Percentiles rank a stretch among this genome's conserved stretches.
Conservation (phyloP, 768 basidiomycete genomes). For the Antrodiella citrinella region DNA sequence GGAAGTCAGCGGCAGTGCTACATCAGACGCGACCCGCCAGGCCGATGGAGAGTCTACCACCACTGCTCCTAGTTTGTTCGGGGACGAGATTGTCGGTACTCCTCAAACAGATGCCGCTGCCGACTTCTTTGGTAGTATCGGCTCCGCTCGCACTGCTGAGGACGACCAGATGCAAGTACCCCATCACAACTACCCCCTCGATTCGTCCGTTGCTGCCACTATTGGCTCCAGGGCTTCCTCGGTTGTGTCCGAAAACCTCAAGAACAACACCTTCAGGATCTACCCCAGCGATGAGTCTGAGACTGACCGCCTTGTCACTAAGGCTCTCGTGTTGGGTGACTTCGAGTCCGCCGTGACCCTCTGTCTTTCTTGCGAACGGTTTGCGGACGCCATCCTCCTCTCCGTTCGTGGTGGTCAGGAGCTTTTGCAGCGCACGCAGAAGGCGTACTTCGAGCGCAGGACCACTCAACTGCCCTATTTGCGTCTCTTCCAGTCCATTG, state of each 20-base stretch:
- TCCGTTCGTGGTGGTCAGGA: conserved; percentile 88
- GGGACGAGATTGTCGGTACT: conserved; percentile 64
- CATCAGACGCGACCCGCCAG: conserved; percentile 54
- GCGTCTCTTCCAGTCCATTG: conserved; percentile 90
- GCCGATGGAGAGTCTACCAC: conserved; percentile 75
- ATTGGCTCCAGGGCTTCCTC: conserved; percentile 88
- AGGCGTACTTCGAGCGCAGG: conserved; percentile 84
- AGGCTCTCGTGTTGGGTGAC: conserved; percentile 93
- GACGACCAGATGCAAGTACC: conserved; percentile 52
- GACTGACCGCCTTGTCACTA: conserved; percentile 81
- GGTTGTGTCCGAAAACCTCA: conserved; percentile 62
- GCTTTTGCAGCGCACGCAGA: conserved; percentile 80
- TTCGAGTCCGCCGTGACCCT: conserved; percentile 88
- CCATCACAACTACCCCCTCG: conserved; percentile 69
- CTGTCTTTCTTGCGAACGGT: conserved; percentile 82
- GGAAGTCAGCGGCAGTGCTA: conserved; percentile 58
- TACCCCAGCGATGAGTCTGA: conserved; percentile 84
- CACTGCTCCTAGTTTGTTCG: conserved; percentile 82
- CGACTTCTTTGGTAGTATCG: conserved; percentile 87
- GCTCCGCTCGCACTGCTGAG: conserved; percentile 37
- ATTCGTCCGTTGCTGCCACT: conserved; percentile 92
- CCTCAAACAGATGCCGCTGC: conserved; percentile 58
- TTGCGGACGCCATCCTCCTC: conserved; percentile 90
- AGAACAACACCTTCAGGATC: conserved; percentile 82
- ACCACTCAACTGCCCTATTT: conserved; percentile 77